These are phyloP conservation scores for Cytospora piceicola DNA, from an alignment of 2,329 filamentous ascomycete genomes.

Conservation along the genomic window DNA sequence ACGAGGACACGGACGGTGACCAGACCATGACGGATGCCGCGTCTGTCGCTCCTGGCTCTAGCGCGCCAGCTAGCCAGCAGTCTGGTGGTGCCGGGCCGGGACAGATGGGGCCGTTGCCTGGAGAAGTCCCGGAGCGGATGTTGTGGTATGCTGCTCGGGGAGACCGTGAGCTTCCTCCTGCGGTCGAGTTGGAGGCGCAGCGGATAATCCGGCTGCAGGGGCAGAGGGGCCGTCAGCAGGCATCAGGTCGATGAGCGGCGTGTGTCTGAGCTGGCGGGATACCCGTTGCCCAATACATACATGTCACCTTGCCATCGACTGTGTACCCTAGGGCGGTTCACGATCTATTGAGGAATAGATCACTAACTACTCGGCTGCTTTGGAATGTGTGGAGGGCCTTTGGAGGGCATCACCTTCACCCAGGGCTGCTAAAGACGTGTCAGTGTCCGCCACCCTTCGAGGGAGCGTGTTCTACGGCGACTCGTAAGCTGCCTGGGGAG, in stretches of 20 bases:
- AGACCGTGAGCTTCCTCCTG: constrained; percentile 17
- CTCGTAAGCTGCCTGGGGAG: neutral
- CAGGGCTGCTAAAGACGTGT: neutral
- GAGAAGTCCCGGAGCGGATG: constrained; percentile 20
- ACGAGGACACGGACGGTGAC: constrained; percentile 53
- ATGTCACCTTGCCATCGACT: neutral
- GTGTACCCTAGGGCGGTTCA: neutral
- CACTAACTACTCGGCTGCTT: neutral
- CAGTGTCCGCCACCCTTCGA: neutral
- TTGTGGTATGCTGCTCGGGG: constrained; percentile 20
- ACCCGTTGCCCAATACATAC: neutral
- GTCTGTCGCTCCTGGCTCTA: constrained; percentile 8
- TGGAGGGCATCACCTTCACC: neutral
- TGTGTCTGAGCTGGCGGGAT: neutral
- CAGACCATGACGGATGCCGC: constrained; percentile 37
- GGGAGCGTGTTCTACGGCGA: neutral
- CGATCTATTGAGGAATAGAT: neutral
- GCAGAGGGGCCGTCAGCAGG: constrained; percentile 2
- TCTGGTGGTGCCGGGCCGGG: neutral
- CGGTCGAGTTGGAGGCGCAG: constrained; percentile 18
- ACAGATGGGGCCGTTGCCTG: constrained; percentile 7
- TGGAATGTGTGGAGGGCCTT: neutral
- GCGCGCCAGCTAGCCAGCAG: constrained; percentile 21
- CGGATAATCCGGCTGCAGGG: constrained; percentile 1
- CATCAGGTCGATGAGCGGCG: neutral